Conservation (phyloP, 2,329 filamentous ascomycete species). For the Alternaria brassicae region DNA sequence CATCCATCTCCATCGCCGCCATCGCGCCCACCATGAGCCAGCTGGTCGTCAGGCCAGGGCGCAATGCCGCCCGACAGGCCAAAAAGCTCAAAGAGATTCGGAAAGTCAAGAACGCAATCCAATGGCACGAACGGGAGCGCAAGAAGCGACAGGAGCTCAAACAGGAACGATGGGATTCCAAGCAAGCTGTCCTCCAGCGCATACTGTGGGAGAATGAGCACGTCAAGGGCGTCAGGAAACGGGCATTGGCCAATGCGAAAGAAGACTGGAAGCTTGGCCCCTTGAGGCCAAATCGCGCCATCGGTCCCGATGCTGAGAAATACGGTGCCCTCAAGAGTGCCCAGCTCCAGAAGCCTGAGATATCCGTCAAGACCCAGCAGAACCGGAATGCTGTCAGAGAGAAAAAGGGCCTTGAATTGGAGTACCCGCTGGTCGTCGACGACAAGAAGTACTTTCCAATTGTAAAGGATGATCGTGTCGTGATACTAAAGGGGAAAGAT, state of each 20-base stretch:
- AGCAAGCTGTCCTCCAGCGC: slow-evolving; percentile 33
- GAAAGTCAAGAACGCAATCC: slow-evolving; percentile 52
- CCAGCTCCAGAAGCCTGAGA: slow-evolving; percentile 43
- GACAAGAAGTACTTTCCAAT: slow-evolving; percentile 46
- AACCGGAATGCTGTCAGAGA: slow-evolving; percentile 27
- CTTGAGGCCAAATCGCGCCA: slow-evolving; percentile 77
- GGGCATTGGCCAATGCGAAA: slow-evolving; percentile 64
- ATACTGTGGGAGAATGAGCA: slow-evolving; percentile 32
- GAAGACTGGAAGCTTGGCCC: slow-evolving; percentile 83
- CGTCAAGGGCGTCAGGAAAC: slow-evolving; percentile 46
- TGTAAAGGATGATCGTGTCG: slow-evolving; percentile 75
- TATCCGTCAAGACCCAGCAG: slow-evolving; percentile 48
- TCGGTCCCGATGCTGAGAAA: slow-evolving; percentile 63
- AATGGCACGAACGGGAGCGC: slow-evolving; percentile 40
- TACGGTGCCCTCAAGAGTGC: slow-evolving; percentile 64
- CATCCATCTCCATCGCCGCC: slow-evolving; percentile 51
- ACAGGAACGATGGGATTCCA: slow-evolving; percentile 41
- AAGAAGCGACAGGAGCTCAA: slow-evolving; percentile 31
- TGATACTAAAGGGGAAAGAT: slow-evolving; percentile 77
- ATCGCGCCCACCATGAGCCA: slow-evolving; percentile 57
- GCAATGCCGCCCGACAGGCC: slow-evolving; percentile 38
- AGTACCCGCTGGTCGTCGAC: slow-evolving; percentile 40
- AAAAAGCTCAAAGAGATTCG: slow-evolving; percentile 48
- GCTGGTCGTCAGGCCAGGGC: slow-evolving; percentile 31
- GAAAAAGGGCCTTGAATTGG: slow-evolving; percentile 29